Evolutionary conservation across 371 early-diverging fungal genomes (phyloP), one percentile per base, ranked within the genome.

Genomic region (Gilbertella persicaria): DNA sequence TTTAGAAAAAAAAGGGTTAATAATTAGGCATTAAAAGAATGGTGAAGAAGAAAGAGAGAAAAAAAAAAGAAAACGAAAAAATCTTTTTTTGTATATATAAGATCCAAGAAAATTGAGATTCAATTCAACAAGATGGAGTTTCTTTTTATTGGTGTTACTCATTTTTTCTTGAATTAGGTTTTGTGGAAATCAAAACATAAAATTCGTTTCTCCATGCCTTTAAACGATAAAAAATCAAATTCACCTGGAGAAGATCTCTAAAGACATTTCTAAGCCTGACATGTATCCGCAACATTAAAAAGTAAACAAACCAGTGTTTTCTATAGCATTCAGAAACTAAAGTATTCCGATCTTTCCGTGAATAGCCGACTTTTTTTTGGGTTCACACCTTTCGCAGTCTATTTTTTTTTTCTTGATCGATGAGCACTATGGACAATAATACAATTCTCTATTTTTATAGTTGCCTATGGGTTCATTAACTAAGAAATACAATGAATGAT

Each of bases 291-390:
- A 14, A 20, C 13, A 19, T 2, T 28, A 29, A 23, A 24, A 33
- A 20, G 20, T 36, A 16, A 19, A 24, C 14, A 17, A 43, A 37
- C 33, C 47, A 33, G 10, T 6, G 33, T 12, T 33, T 33, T 33
- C 10, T 13, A 33, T 33, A 8, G 13, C 33, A 33, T 33, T 33
- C 33, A n/a, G n/a, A n/a, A n/a, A n/a, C n/a, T n/a, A 55, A 45
- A 35, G 55, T 50, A 47, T 56, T 43, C 64, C 64, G 64, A 64
- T 46, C 35, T 24, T 64, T 64, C 64, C 64, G 64, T 58, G 59
- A 64, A 64, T 47, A 46, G 59, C 64, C 64, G 64, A 58, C 46
- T 16, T 29, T 29, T 44, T 28, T 44, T 44, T 28, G 13, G 13
- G n/a, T 43, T 43, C 14, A 28, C 28, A 28, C 5, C 17, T 20